Conservation (phyloP, 306 rosid species). For the Vigna hirtella region DNA sequence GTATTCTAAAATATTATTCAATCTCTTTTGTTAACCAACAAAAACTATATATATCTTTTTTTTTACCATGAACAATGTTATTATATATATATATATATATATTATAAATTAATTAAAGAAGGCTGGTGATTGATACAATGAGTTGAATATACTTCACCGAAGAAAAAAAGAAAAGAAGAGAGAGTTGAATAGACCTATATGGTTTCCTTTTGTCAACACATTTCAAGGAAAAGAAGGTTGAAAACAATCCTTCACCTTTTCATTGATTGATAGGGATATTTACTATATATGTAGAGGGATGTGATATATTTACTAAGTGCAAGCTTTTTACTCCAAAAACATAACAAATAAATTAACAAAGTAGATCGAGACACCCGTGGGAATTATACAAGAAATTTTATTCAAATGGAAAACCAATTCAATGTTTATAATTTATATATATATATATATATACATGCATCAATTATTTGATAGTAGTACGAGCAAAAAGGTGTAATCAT, state of each 20-base stretch:
- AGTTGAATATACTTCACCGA: conserved; percentile 4
- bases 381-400: conserved; percentile 1
- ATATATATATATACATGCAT: conserved; percentile 5
- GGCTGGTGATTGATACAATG: conserved; percentile 1
- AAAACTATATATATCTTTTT: too few relatives aligned
- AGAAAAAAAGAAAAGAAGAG: too few relatives aligned
- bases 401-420: conserved; percentile 7
- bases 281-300: neutral
- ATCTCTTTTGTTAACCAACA: too few relatives aligned
- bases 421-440: neutral
- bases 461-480: conserved; percentile 33
- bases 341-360: neutral
- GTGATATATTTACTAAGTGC: neutral
- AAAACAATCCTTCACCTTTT: conserved; percentile 44
- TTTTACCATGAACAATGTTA: too few relatives aligned
- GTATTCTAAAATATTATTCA: too few relatives aligned
- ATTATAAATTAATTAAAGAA: neutral
- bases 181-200: conserved; percentile 20
- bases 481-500: conserved; percentile 47
- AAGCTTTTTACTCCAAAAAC: neutral
- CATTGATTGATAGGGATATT: conserved; percentile 41
- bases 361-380: neutral
- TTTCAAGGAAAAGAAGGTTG: conserved; percentile 38
- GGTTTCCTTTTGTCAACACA: conserved; percentile 42
- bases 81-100: too few relatives aligned